Base-by-base conservation (phyloP, 306 rosid species). In the Vigna reflexopilosa region DNA sequence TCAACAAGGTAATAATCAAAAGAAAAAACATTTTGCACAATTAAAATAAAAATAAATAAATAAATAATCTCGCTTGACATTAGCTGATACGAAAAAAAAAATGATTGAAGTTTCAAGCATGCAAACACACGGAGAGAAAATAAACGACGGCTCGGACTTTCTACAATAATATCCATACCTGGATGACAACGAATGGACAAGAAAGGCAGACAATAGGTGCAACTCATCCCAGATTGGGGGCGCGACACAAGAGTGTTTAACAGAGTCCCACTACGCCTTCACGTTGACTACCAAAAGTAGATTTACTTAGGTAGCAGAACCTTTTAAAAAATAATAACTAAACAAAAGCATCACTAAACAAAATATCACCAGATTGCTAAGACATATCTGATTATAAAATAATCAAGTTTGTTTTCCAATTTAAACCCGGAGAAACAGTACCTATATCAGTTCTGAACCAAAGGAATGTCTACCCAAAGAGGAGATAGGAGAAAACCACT, bases 1-100 rank as follows among this genome's bases (percentile, higher is more conserved):
- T 49, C 81, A 87, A 77, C 83, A 75, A 76, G 66, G 70, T 63
- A 82, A 67, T 51, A 75, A 86, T 82, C 78, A 82, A 86, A 80
- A 42, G 74, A 82, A 78, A 45, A 51, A 15, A 63, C 57, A 72
- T 67, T 50, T 51, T 70, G 76, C 5, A 72, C 75, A 78, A 69
- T 65, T 70, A 47, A 63, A 74, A 68, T 49, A 4, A 30, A 42
- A 30, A 80, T 54, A n/a, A 44, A 74, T 63, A 57, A 76, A 42
- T 38, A 51, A 72, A 79, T 64, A 63, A 83, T 65, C 32, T 64
- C 17, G 26, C 15, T 36, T 40, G 73, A 34, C 36, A 73, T 73
- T 73, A 19, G 51, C 77, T 77, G 55, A 47, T 28, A 67, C 57
- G 69, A 36, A 42, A 49, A 64, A 67, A 65, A 42, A 44, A 10